Conservation (phyloP, 139 green algal species). For the Coelastrella sp. region DNA sequence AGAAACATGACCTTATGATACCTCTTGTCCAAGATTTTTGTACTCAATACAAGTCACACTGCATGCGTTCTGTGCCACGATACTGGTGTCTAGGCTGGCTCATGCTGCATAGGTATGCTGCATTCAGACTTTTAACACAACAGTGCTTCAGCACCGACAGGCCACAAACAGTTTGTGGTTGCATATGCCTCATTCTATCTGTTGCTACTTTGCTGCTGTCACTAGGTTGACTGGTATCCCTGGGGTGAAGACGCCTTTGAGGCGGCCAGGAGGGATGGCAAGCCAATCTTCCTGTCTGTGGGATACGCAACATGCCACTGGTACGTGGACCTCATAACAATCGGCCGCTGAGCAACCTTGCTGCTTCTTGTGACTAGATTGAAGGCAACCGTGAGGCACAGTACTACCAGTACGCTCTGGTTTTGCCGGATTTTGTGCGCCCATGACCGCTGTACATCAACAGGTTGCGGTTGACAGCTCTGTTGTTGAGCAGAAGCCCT, state of each 20-base stretch:
- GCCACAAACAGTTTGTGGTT: background rate
- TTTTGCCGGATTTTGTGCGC: no score
- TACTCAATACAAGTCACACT: no score
- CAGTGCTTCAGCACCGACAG: background rate
- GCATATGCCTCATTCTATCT: background rate
- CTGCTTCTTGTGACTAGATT: no score
- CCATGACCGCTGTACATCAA: background rate
- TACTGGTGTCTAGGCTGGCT: no score
- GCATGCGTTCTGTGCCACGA: no score
- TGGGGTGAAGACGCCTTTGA: slow-evolving; percentile 89
- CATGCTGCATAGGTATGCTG: no score
- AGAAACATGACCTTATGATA: no score
- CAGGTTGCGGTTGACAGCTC: background rate
- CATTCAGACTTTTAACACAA: no score
- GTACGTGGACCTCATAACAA: slow-evolving; percentile 40
- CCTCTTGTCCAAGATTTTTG: no score
- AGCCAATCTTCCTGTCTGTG: slow-evolving; percentile 92
- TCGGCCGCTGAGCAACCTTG: no score
- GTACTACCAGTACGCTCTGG: no score
- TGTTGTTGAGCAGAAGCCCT: background rate
- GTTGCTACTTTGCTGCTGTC: background rate
- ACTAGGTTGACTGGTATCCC: slow-evolving; percentile 92
- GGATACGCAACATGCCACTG: slow-evolving; percentile 89
- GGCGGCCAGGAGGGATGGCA: slow-evolving; percentile 70
- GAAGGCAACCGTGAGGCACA: no score